Evolutionary conservation across 257 asterid genomes (phyloP), one percentile per base, ranked within the genome.

Genomic region (Euphrasia confusa): DNA sequence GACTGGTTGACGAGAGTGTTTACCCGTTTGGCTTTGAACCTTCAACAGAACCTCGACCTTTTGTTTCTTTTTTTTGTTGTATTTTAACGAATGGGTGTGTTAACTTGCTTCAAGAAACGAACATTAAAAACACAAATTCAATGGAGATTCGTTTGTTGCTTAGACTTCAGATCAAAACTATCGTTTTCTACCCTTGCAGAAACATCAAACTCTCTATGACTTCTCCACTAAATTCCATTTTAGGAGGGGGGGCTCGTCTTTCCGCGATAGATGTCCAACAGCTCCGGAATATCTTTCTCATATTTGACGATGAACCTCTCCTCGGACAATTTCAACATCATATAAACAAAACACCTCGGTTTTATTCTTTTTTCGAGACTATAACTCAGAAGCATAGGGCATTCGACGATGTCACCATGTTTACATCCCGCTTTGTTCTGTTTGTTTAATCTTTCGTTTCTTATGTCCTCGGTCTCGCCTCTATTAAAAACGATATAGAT

Each of bases 201-300:
- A 39, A 39, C 45, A 39, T 39, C n/a, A 14, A 44, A 11, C 14
- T 2, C 10, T 33, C 7, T 35, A 35, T 35, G 10, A 18, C 61
- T 7, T 44, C 33, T 30, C 49, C 3, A 11, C 15, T 10, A 4
- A 10, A 44, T 10, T 13, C 13, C 49, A 53, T 54, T 40, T 42
- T 45, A 26, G 53, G 8, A 7, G 50, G 9, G 9, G 9, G 40
- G 40, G 40, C 55, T 40, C 49, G 63, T 11, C 12, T 57, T 56
- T n/a, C 69, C 65, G 18, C 24, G 54, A 49, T 70, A 70, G 65
- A 70, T 21, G 3, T 57, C 65, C 61, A 63, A n/a, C 18, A 70
- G 54, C 61, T 57, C 39, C 0, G 75, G 75, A 64, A 37, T 27
- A 11, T 58, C 13, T 3, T 35, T 35, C 58, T 21, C 12, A 27